phyloP scores from a whole-genome alignment of 2,329 filamentous ascomycete genomes.

The Neonectria hederae region DNA sequence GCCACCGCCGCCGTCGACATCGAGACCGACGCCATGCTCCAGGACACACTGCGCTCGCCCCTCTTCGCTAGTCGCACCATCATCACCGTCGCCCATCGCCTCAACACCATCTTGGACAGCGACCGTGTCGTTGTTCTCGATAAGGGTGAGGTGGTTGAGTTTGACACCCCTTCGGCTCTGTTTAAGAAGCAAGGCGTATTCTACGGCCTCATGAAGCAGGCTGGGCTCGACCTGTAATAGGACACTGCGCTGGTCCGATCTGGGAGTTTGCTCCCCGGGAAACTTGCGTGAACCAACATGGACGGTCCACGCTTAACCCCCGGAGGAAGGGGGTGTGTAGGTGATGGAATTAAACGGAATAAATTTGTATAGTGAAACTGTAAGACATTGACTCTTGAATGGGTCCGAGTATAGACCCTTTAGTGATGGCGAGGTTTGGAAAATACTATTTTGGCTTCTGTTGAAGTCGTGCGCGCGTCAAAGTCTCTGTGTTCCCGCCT shows the following conservation, averaged over 20 bases:
- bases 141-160: constrained; percentile 89
- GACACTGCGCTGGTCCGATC: constrained; percentile 4
- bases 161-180: constrained; percentile 84
- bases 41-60: constrained; percentile 69
- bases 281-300: constrained; percentile 2
- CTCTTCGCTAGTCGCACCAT: constrained; percentile 92
- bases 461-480: constrained; percentile 1
- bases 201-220: constrained; percentile 90
- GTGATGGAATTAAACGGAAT: background rate
- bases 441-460: background rate
- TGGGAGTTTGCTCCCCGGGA: constrained; percentile 3
- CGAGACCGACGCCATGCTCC: constrained; percentile 73
- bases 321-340: background rate
- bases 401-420: background rate
- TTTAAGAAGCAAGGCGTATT: constrained; percentile 81
- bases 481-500: background rate
- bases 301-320: background rate
- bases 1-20: constrained; percentile 83
- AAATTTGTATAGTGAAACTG: constrained; percentile 20
- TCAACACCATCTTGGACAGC: constrained; percentile 92
- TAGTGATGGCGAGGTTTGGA: background rate
- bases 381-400: background rate
- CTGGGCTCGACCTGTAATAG: constrained; percentile 71
- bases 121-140: constrained; percentile 95
- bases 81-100: constrained; percentile 97